Percentiles rank a stretch among this genome's conserved stretches.
Conservation (phyloP, 1,139 yeast genomes). For the Blastobotrys ciferrii region DNA sequence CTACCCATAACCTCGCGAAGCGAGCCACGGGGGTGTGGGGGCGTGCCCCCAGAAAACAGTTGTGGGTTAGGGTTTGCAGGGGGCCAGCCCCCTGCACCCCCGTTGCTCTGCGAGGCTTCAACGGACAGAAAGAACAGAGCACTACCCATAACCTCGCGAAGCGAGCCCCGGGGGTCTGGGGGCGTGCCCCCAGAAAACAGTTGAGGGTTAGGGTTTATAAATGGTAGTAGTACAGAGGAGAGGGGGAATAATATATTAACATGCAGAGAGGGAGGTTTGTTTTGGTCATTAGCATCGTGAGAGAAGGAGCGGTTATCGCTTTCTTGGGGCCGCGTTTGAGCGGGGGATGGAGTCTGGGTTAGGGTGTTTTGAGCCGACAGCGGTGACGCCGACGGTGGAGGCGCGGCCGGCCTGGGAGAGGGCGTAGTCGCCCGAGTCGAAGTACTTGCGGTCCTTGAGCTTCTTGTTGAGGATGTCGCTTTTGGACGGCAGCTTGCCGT, state of each 20-base stretch:
- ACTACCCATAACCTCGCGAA: no score
- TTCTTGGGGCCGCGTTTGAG: constrained; percentile 6
- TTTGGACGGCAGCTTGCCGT: constrained; percentile 85
- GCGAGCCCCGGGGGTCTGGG: no score
- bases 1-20: no score
- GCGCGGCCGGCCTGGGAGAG: constrained; percentile 67
- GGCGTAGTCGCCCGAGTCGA: constrained; percentile 97
- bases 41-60: no score
- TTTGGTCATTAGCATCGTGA: background rate
- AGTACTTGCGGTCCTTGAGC: constrained; percentile 76
- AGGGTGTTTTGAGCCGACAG: constrained; percentile 44
- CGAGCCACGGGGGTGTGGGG: no score
- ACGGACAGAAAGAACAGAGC: no score
- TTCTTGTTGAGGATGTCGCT: constrained; percentile 79
- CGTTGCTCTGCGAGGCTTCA: no score
- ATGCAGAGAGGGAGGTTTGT: background rate
- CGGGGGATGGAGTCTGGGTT: constrained; percentile 44
- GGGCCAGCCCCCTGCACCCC: no score
- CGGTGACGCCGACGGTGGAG: constrained; percentile 33
- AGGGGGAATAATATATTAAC: background rate
- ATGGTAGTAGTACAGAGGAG: no score
- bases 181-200: no score
- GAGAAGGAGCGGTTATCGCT: background rate
- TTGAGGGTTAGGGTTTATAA: no score
- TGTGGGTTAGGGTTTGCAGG: no score